These are phyloP conservation scores for Kurtzmaniella natalensis DNA, from an alignment of 1,139 yeast genomes.

Conservation along the genomic window DNA sequence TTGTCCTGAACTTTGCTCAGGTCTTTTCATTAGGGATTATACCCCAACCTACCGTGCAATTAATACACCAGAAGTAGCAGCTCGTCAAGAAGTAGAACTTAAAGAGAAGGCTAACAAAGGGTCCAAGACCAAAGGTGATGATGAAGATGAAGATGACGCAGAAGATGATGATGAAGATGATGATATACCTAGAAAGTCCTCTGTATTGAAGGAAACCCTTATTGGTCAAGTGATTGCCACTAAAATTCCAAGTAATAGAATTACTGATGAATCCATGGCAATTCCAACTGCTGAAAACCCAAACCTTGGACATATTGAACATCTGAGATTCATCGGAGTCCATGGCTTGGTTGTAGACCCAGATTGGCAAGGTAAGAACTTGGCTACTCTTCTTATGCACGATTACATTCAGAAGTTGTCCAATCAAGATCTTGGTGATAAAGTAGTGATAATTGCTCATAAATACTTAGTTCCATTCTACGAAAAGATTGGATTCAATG, in stretches of 20 bases:
- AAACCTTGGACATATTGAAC: conserved; percentile 70
- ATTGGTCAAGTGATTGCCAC: conserved; percentile 87
- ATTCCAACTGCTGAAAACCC: conserved; percentile 39
- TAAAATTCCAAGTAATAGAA: conserved; percentile 48
- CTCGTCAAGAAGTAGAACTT: conserved; percentile 23
- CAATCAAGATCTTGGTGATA: conserved; percentile 81
- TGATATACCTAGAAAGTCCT: conserved; percentile 43
- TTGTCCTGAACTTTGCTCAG: conserved; percentile 90
- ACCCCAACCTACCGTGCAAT: conserved; percentile 38
- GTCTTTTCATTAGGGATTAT: conserved; percentile 76
- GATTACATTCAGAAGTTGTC: conserved; percentile 89
- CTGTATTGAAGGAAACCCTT: conserved; percentile 59
- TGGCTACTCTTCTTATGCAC: conserved; percentile 78
- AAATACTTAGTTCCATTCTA: conserved; percentile 69
- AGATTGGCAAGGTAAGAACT: conserved; percentile 72
- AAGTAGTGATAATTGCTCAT: conserved; percentile 71
- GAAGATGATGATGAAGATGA: conserved; percentile 29
- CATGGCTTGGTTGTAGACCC: conserved; percentile 81
- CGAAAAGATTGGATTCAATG: conserved; percentile 70
- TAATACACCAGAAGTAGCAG: conserved; percentile 43
- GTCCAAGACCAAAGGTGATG: conserved; percentile 14
- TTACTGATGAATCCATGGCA: conserved; percentile 67
- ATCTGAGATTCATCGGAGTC: conserved; percentile 70
- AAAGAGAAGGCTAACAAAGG: conserved; percentile 8
- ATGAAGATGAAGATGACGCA: conserved; percentile 22